Evolutionary conservation across 306 rosid genomes (phyloP).

Genomic region (Vigna mungo): DNA sequence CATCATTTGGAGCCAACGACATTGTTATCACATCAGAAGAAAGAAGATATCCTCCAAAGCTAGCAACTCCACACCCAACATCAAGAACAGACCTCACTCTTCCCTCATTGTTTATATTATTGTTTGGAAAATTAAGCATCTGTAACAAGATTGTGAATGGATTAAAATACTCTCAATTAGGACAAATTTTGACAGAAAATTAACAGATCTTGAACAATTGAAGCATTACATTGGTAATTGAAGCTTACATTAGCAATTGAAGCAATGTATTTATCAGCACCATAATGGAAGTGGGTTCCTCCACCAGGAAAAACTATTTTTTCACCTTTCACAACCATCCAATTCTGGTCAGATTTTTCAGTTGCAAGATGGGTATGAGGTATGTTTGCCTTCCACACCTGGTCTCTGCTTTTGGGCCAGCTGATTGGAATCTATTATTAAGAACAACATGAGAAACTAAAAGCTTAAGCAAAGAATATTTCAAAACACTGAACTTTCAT

Average conservation of each 20-base stretch:
- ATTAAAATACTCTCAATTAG: conserved; percentile 13
- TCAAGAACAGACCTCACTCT: conserved; percentile 72
- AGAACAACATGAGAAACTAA: conserved; percentile 33
- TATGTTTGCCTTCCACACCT: conserved; percentile 84
- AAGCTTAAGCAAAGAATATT: conserved; percentile 20
- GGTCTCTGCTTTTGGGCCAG: conserved; percentile 92
- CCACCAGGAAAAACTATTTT: conserved; percentile 78
- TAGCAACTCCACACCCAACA: conserved; percentile 82
- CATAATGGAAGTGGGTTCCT: conserved; percentile 86
- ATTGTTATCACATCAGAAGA: conserved; percentile 70
- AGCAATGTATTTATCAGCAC: conserved; percentile 84
- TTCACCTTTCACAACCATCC: conserved; percentile 80
- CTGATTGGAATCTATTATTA: conserved; percentile 68
- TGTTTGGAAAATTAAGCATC: conserved; percentile 82
- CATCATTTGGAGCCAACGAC: conserved; percentile 89
- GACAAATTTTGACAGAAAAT: background rate
- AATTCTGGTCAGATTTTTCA: conserved; percentile 81
- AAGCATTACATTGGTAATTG: conserved; percentile 70
- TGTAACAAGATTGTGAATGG: conserved; percentile 38
- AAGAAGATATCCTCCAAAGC: conserved; percentile 87
- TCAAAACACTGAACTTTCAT: background rate
- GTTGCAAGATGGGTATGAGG: conserved; percentile 89
- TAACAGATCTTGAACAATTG: background rate
- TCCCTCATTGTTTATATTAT: conserved; percentile 71
- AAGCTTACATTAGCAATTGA: conserved; percentile 76